A percentile compares a stretch with the other conserved stretches of the same genome.
These are phyloP conservation scores for Volvariella surrecta DNA, from an alignment of 1,284 basidiomycete genomes.

Conservation along the genomic window DNA sequence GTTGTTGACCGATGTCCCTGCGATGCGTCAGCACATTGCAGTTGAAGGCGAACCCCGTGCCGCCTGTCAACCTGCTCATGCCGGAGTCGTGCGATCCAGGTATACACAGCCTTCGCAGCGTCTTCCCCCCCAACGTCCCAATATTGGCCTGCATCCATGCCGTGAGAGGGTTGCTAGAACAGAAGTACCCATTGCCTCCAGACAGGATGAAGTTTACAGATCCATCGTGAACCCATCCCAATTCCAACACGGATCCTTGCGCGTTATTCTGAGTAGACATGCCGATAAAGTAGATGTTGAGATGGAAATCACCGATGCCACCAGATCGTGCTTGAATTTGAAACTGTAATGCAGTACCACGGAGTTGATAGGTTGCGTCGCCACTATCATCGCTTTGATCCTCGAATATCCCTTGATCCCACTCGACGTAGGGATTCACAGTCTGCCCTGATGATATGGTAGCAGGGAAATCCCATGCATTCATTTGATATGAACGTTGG, in stretches of 20 bases:
- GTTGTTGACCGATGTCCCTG: neutral
- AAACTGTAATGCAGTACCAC: neutral
- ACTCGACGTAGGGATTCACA: neutral
- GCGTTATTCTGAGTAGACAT: neutral
- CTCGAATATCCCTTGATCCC: neutral
- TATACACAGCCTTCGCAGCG: neutral
- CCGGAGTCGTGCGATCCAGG: neutral
- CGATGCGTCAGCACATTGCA: neutral
- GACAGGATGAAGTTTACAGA: neutral
- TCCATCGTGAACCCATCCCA: neutral
- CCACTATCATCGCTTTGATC: neutral
- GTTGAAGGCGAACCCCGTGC: neutral
- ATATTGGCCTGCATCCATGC: neutral
- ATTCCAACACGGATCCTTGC: neutral
- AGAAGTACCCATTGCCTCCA: neutral
- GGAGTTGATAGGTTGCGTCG: neutral
- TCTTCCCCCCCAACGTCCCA: neutral
- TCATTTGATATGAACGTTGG: neutral
- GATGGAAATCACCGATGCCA: neutral
- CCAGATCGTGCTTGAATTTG: neutral
- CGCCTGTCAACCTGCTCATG: neutral
- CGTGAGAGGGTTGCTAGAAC: neutral
- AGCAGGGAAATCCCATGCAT: neutral
- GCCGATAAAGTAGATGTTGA: neutral
- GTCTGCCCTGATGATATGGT: neutral